Evolutionary conservation across 352 stramenopile species (phyloP).

Genomic region (Salisapilia sapeloensis): DNA sequence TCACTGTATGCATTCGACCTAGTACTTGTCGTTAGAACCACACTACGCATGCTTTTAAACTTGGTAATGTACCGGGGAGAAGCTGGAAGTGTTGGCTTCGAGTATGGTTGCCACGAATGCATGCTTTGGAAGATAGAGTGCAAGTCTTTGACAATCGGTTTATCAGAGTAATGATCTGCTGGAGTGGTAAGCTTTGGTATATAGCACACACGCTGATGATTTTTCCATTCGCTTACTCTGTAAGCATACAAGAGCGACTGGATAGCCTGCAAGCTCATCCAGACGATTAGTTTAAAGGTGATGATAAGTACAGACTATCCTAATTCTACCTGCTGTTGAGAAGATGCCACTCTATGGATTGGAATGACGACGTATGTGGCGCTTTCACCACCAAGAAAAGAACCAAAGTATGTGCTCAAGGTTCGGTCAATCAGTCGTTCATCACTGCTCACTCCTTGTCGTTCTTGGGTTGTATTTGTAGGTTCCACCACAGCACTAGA

Average conservation of each 20-base stretch:
- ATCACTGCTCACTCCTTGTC: slow-evolving; percentile 1
- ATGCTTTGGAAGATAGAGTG: too few species aligned
- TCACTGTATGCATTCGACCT: too few species aligned
- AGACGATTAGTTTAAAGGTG: neutral
- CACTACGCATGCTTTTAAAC: too few species aligned
- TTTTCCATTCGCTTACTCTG: slow-evolving; percentile 65
- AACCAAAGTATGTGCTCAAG: slow-evolving; percentile 22
- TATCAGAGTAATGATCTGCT: slow-evolving; percentile 3
- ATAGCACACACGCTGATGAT: slow-evolving; percentile 19
- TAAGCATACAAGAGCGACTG: slow-evolving; percentile 63
- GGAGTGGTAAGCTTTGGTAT: neutral
- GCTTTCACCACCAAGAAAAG: slow-evolving; percentile 22
- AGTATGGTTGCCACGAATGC: too few species aligned
- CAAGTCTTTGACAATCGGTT: slow-evolving; percentile 12
- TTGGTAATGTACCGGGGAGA: too few species aligned
- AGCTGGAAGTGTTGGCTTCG: too few species aligned
- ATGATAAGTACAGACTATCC: slow-evolving; percentile 1
- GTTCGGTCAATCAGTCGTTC: slow-evolving; percentile 8
- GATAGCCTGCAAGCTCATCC: slow-evolving; percentile 24
- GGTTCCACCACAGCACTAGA: too few species aligned
- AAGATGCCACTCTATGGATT: slow-evolving; percentile 32
- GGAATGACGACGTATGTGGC: slow-evolving; percentile 34
- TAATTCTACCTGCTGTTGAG: slow-evolving; percentile 41
- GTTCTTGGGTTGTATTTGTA: too few species aligned
- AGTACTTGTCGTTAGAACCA: too few species aligned